Evolutionary conservation across 139 green algal genomes (phyloP).

Genomic region (Chlamydomonas sp.): DNA sequence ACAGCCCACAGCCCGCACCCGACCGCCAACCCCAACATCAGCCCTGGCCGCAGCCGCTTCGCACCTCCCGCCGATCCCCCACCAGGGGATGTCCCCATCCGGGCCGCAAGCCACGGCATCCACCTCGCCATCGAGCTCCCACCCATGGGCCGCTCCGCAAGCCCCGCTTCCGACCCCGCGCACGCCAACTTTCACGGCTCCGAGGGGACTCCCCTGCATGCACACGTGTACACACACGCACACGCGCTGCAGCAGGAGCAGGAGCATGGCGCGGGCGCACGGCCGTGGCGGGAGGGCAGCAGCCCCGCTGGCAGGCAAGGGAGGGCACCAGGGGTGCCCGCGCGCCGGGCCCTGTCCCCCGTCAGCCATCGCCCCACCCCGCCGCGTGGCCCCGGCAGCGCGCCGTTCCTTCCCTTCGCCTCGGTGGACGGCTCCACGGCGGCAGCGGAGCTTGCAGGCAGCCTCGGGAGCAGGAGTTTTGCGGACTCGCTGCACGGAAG

Average conservation of each 20-base stretch:
- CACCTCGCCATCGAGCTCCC: too few relatives aligned
- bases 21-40: background rate
- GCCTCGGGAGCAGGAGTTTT: background rate
- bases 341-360: background rate
- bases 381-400: background rate
- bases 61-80: too few relatives aligned
- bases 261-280: background rate
- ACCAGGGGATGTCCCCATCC: too few relatives aligned
- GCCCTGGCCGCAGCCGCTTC: background rate
- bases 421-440: constrained; percentile 9
- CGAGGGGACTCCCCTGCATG: too few relatives aligned
- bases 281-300: background rate
- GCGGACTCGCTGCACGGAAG: background rate
- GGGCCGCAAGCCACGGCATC: too few relatives aligned
- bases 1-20: too few relatives aligned
- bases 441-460: constrained; percentile 4
- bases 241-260: background rate
- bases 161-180: too few relatives aligned
- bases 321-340: background rate
- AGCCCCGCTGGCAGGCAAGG: too few relatives aligned
- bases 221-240: too few relatives aligned
- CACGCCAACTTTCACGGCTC: too few relatives aligned
- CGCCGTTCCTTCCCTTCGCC: constrained; percentile 20
- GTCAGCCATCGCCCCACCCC: background rate
- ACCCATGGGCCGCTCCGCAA: too few relatives aligned